Conservation (phyloP, 2,329 filamentous ascomycete species). For the Sporothrix curviconia region DNA sequence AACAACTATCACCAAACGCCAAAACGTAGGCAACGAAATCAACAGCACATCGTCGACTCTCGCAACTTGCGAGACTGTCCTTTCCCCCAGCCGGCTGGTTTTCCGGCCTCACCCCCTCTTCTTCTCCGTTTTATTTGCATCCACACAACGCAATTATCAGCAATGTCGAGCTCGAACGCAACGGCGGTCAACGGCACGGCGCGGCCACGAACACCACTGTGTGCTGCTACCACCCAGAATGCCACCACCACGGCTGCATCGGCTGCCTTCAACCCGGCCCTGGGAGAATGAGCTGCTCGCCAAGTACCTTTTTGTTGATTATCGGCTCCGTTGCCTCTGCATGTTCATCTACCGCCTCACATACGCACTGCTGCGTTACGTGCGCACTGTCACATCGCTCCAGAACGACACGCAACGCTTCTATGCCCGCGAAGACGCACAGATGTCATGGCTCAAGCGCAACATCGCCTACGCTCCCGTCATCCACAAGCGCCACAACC, state of each 20-base stretch:
- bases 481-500: conserved; percentile 68
- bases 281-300: conserved; percentile 50
- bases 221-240: conserved; percentile 16
- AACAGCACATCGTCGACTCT: not conserved
- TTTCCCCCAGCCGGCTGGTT: conserved; percentile 14
- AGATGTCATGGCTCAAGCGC: conserved; percentile 57
- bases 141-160: too few relatives aligned
- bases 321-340: conserved; percentile 55
- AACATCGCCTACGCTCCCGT: conserved; percentile 65
- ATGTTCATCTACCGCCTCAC: conserved; percentile 62
- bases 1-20: not conserved
- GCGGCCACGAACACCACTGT: conserved; percentile 13
- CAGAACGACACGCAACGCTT: conserved; percentile 75
- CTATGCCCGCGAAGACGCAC: conserved; percentile 55
- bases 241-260: not conserved
- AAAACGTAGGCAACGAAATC: not conserved
- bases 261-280: conserved; percentile 28
- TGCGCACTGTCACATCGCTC: conserved; percentile 68
- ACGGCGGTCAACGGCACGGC: conserved; percentile 7
- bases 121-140: too few relatives aligned
- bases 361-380: conserved; percentile 56
- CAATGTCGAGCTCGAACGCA: not conserved
- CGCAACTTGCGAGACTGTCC: not conserved
- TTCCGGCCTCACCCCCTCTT: conserved; percentile 2
- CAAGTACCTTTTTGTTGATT: conserved; percentile 55